These are phyloP conservation scores for Euphrasia confusa DNA, from an alignment of 257 asterid species.

Conservation along the genomic window DNA sequence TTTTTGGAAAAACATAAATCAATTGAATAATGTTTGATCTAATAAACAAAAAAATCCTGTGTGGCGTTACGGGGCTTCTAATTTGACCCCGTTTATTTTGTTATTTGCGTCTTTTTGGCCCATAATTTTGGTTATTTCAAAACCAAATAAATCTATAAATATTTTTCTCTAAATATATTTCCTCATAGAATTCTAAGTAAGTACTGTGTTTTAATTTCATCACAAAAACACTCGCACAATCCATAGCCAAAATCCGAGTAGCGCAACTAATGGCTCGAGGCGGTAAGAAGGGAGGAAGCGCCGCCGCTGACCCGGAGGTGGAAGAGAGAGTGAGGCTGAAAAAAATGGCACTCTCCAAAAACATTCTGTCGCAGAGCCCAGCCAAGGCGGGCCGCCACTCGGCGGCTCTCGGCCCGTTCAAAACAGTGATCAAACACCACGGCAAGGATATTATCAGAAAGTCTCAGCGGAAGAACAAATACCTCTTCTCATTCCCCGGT, in stretches of 20 bases:
- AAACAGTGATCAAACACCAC: slow-evolving; percentile 65
- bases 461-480: slow-evolving; percentile 76
- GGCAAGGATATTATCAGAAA: slow-evolving; percentile 71
- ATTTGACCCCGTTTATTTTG: slow-evolving; percentile 17
- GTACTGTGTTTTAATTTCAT: too few species aligned
- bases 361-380: slow-evolving; percentile 41
- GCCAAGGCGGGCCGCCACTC: slow-evolving; percentile 32
- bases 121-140: not conserved
- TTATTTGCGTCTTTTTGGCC: slow-evolving; percentile 1
- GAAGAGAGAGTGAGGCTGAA: slow-evolving; percentile 60
- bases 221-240: not conserved
- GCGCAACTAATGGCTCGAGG: slow-evolving; percentile 41
- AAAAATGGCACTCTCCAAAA: slow-evolving; percentile 44
- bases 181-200: not conserved
- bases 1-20: not conserved
- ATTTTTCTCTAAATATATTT: too few species aligned
- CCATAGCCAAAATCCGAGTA: slow-evolving; percentile 5
- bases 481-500: slow-evolving; percentile 79
- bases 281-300: slow-evolving; percentile 34
- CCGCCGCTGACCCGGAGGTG: slow-evolving; percentile 41
- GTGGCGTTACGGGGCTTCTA: too few species aligned
- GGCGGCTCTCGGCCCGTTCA: slow-evolving; percentile 54
- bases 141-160: not conserved
- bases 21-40: not conserved
- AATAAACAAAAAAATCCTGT: not conserved